Evolutionary conservation across 176 grass and related monocot species (phyloP), one percentile per base, ranked within the genome.

Genomic region (Oryza australiensis): DNA sequence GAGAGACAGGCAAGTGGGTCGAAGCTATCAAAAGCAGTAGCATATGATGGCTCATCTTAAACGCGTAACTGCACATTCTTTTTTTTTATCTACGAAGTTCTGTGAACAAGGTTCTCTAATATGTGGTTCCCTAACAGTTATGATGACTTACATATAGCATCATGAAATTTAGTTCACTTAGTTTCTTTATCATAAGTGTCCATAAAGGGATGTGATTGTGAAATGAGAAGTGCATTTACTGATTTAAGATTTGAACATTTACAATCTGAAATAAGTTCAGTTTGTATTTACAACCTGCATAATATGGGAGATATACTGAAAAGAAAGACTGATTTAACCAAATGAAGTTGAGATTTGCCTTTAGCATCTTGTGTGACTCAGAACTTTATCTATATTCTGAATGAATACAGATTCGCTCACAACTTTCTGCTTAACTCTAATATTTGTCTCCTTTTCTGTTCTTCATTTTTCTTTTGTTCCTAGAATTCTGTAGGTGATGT

Each of bases 301-400:
- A 76, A 64, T 32, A 29, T 9, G 77, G 74, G 30, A 37, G 35
- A 81, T 30, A 81, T 30, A 74, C 34, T 34, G 48, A 49, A 62
- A 55, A 65, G 23, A 85, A 84, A 85, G 18, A 24, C 11, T 64
- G 63, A 70, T 75, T 68, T 84, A 84, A 80, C 46, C 51, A 32
- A 75, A 12, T 64, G 70, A 22, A 34, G 55, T 20, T 68, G 30
- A 69, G 10, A 69, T 8, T 53, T 63, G 75, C 9, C 75, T 18
- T 60, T 33, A 85, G 14, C 55, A 57, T 71, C 23, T 26, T 27
- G 20, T 83, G 43, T 72, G 49, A 26, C 28, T 76, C 27, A 43
- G 9, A 53, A 76, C 22, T 72, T 55, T 63, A 69, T 32, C 28
- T 24, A 26, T 51, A 82, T 76, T 71, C 12, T 70, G 34, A 85